Evolutionary conservation across 2,329 filamentous ascomycete species (phyloP).

Genomic region (Ophiostoma sp.): DNA sequence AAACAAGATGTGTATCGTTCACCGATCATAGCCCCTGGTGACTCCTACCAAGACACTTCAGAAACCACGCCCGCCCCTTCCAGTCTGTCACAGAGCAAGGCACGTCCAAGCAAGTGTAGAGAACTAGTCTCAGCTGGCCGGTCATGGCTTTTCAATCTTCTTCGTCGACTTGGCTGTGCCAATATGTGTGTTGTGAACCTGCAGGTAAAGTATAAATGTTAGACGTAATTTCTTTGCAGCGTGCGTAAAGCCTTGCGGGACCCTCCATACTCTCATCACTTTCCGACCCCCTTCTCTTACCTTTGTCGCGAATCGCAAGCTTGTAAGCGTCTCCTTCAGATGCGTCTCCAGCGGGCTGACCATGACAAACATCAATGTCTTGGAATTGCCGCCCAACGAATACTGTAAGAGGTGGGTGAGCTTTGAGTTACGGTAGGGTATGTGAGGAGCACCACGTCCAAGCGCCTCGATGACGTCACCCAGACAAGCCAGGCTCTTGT

Average conservation of each 20-base stretch:
- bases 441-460: constrained; percentile 74
- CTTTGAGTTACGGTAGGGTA: constrained; percentile 96
- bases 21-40: too few species aligned
- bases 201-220: not conserved
- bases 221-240: not conserved
- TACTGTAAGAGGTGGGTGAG: constrained; percentile 93
- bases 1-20: too few species aligned
- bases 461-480: constrained; percentile 92
- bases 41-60: too few species aligned
- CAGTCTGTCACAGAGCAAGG: too few species aligned
- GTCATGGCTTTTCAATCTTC: constrained; percentile 39
- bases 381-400: constrained; percentile 88
- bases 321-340: constrained; percentile 86
- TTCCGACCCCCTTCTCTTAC: constrained; percentile 39
- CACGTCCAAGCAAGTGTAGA: too few species aligned
- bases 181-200: constrained; percentile 86
- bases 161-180: constrained; percentile 76
- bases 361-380: constrained; percentile 99
- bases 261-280: not conserved
- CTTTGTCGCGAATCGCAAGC: constrained; percentile 92
- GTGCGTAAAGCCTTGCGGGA: not conserved
- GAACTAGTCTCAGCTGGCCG: not conserved
- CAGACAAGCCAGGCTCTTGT: constrained; percentile 84
- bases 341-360: constrained; percentile 87
- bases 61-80: too few species aligned